These are phyloP conservation scores for Russula griseocarnosa DNA, from an alignment of 768 basidiomycete species.

Conservation along the genomic window DNA sequence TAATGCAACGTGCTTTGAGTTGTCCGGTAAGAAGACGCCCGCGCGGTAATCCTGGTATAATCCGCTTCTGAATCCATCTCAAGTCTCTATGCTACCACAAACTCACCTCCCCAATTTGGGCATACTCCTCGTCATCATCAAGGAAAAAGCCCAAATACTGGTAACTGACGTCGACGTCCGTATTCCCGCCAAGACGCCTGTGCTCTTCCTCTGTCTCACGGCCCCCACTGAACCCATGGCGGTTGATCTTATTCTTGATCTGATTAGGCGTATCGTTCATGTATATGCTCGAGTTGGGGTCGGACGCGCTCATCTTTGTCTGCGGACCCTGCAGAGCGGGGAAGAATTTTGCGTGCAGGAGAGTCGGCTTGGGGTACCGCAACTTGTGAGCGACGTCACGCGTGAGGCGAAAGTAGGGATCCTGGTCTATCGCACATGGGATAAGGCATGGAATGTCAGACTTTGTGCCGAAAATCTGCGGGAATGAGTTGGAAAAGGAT, in stretches of 20 bases:
- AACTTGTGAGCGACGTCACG: slow-evolving; percentile 92
- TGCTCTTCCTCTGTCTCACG: slow-evolving; percentile 96
- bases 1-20: slow-evolving; percentile 85
- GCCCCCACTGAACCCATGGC: slow-evolving; percentile 94
- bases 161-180: slow-evolving; percentile 93
- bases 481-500: slow-evolving; percentile 97
- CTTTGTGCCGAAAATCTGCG: slow-evolving; percentile 86
- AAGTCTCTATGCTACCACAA: neutral
- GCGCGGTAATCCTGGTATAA: slow-evolving; percentile 81
- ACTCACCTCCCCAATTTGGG: slow-evolving; percentile 67
- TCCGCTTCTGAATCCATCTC: neutral
- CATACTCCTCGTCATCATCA: slow-evolving; percentile 89
- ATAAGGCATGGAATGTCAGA: slow-evolving; percentile 89
- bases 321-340: slow-evolving; percentile 97
- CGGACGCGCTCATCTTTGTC: slow-evolving; percentile 98
- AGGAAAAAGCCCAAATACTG: slow-evolving; percentile 95
- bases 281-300: slow-evolving; percentile 88
- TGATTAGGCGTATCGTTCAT: slow-evolving; percentile 91
- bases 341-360: slow-evolving; percentile 96
- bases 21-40: slow-evolving; percentile 81
- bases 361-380: slow-evolving; percentile 91
- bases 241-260: slow-evolving; percentile 97
- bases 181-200: slow-evolving; percentile 77
- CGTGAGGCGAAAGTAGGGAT: slow-evolving; percentile 95
- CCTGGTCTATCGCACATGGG: slow-evolving; percentile 97